Evolutionary conservation across 108 stramenopile species (phyloP).

Genomic region (Mediolabrus comicus): DNA sequence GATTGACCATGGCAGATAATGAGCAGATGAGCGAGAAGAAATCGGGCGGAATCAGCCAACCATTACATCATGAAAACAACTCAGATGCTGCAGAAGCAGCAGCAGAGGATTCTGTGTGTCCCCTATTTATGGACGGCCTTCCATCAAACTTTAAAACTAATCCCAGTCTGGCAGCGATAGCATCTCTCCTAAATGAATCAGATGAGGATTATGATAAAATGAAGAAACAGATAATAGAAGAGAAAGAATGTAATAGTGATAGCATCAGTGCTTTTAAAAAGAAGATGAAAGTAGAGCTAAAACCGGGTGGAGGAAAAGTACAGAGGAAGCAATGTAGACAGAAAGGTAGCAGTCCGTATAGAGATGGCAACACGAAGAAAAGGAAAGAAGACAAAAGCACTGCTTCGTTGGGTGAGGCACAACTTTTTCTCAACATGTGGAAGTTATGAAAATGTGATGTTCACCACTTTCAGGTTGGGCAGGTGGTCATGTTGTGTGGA

Average conservation of each 20-base stretch:
- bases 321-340: not conserved
- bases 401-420: conserved; percentile 68
- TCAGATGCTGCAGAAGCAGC: not conserved
- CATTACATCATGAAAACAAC: not conserved
- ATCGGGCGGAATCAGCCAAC: not conserved
- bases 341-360: conserved; percentile 29
- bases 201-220: conserved; percentile 10
- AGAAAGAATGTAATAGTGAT: conserved; percentile 1
- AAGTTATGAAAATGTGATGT: conserved; percentile 18
- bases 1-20: not conserved
- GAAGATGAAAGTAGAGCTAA: not conserved
- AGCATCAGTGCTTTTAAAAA: too few species aligned
- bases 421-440: conserved; percentile 83
- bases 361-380: conserved; percentile 1
- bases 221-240: not conserved
- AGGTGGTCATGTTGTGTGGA: too few species aligned
- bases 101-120: conserved; percentile 22
- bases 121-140: conserved; percentile 74
- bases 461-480: too few species aligned
- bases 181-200: conserved; percentile 64
- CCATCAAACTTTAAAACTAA: conserved; percentile 65
- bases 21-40: too few species aligned
- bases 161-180: conserved; percentile 65
- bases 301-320: not conserved
- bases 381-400: conserved; percentile 7